Evolutionary conservation across 2,329 filamentous ascomycete genomes (phyloP).

Genomic region (Fusarium sp.): DNA sequence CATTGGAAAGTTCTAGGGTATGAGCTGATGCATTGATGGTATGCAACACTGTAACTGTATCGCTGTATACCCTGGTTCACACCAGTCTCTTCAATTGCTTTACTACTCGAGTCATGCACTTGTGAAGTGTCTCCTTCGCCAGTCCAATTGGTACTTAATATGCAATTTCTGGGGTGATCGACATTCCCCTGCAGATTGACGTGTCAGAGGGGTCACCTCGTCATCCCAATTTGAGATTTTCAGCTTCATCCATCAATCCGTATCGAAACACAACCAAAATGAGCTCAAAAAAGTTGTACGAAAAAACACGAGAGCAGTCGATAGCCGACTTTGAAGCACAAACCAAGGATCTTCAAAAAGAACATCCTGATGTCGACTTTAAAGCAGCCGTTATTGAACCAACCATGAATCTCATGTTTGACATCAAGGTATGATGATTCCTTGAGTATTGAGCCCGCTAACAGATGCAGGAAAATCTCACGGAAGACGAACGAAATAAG

Average conservation of each 20-base stretch:
- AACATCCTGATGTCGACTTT: constrained; percentile 36
- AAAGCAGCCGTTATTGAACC: constrained; percentile 32
- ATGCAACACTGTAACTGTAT: too few relatives aligned
- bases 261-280: neutral
- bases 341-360: constrained; percentile 22
- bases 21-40: neutral
- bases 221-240: neutral
- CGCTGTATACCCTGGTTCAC: too few relatives aligned
- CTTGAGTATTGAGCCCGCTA: neutral
- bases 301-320: constrained; percentile 34
- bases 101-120: neutral
- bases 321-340: constrained; percentile 33
- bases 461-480: constrained; percentile 22
- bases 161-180: constrained; percentile 20
- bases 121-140: neutral
- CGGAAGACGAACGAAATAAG: constrained; percentile 5
- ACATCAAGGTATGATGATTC: constrained; percentile 21
- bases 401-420: constrained; percentile 40
- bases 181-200: constrained; percentile 1
- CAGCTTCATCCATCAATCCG: too few relatives aligned
- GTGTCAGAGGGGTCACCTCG: constrained; percentile 6
- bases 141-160: neutral
- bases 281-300: neutral
- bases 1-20: neutral
- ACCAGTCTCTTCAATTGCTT: neutral